These are phyloP conservation scores for Candida ortonii DNA, from an alignment of 805 yeast genomes.

Conservation along the genomic window DNA sequence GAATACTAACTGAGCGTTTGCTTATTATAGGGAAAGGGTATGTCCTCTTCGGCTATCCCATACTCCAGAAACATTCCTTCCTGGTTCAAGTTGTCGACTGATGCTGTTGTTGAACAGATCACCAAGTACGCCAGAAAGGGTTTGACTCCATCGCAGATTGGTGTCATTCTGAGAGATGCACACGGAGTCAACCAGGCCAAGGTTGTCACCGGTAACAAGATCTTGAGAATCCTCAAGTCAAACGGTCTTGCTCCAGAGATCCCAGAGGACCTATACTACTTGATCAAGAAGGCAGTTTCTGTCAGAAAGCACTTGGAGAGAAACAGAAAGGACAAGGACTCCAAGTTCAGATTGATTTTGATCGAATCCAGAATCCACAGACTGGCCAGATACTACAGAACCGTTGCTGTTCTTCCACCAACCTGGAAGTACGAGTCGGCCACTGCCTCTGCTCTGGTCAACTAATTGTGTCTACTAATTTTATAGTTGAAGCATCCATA, in stretches of 20 bases:
- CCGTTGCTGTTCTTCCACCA: conserved; percentile 98
- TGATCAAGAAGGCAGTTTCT: conserved; percentile 98
- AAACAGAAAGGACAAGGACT: conserved; percentile 99
- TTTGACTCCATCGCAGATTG: conserved; percentile 98
- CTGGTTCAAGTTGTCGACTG: conserved; percentile 98
- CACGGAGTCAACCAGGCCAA: conserved; percentile 99
- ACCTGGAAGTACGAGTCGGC: conserved; percentile 99
- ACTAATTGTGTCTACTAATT: conserved; percentile 51
- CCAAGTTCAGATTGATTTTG: conserved; percentile 99
- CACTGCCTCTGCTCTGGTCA: conserved; percentile 99
- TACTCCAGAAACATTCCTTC: conserved; percentile 98
- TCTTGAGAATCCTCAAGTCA: conserved; percentile 97
- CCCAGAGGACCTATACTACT: conserved; percentile 99
- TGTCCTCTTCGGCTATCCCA: conserved; percentile 98
- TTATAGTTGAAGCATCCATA: conserved; percentile 6
- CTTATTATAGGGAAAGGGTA: conserved; percentile 88
- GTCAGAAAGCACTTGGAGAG: conserved; percentile 99
- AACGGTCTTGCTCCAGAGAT: conserved; percentile 99
- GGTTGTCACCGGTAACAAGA: conserved; percentile 98
- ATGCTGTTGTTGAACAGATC: conserved; percentile 95
- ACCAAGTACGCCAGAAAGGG: conserved; percentile 99
- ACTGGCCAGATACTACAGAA: conserved; percentile 99
- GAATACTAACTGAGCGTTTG: conserved; percentile 40
- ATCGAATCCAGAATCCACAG: conserved; percentile 99
- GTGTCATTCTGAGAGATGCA: conserved; percentile 99